phyloP scores from a whole-genome alignment of 1,139 yeast genomes.

The Geotrichum reessii region DNA sequence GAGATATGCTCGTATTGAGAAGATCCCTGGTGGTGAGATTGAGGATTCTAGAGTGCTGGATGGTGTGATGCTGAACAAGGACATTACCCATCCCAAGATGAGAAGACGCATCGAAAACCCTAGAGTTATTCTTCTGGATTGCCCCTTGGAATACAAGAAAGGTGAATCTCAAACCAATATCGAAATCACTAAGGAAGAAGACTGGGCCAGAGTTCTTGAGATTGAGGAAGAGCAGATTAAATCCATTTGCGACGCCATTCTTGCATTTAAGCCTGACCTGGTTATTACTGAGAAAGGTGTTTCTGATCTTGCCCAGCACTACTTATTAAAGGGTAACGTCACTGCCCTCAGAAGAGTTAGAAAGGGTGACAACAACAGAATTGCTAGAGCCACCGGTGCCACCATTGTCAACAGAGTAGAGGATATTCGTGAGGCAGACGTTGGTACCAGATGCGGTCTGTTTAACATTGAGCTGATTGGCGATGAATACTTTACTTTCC shows the following conservation, averaged over 20 bases:
- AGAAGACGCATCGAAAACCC: constrained; percentile 84
- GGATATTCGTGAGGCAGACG: constrained; percentile 83
- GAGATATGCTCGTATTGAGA: constrained; percentile 88
- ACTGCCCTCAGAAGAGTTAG: constrained; percentile 91
- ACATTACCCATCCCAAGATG: constrained; percentile 98
- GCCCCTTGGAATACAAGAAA: constrained; percentile 96
- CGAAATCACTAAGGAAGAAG: constrained; percentile 93
- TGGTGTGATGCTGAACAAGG: constrained; percentile 92
- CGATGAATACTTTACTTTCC: constrained; percentile 89
- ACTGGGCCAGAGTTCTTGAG: constrained; percentile 92
- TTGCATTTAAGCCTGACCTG: constrained; percentile 83
- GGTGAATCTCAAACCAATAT: constrained; percentile 98
- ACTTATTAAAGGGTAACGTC: constrained; percentile 86
- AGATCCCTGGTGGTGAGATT: constrained; percentile 96
- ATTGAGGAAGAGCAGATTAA: constrained; percentile 98
- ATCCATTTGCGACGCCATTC: constrained; percentile 74
- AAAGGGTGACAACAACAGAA: constrained; percentile 93
- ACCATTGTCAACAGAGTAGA: constrained; percentile 93
- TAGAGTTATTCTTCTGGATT: constrained; percentile 78
- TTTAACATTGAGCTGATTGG: constrained; percentile 94
- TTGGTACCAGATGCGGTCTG: constrained; percentile 84
- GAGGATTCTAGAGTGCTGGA: constrained; percentile 81
- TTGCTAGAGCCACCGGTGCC: constrained; percentile 96
- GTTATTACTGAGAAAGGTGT: constrained; percentile 98
- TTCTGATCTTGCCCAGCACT: constrained; percentile 96